Base-by-base conservation (phyloP, 129 eudicot genomes). In the Tagetes patula region DNA sequence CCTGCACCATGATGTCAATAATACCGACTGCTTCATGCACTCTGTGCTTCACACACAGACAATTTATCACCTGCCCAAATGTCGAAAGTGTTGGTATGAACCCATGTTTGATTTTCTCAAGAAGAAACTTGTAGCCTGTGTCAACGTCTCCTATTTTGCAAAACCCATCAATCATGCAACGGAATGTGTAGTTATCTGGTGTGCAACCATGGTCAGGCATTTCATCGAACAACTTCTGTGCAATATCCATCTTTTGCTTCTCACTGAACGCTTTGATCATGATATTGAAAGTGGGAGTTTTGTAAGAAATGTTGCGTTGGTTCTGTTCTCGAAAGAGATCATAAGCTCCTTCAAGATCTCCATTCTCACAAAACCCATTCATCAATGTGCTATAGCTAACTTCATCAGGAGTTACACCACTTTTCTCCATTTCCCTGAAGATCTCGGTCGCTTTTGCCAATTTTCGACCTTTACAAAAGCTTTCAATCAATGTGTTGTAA, bases 81-180 rank as follows among this genome's bases (percentile, higher is more conserved):
- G 96, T 88, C 2, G 77, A 71, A 49, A 88, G 65, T 8, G 94
- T 88, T 46, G 99, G 99, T 71, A 82, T 52, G 61, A 86, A 86
- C 58, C 90, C 96, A 61, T 79, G 74, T 52, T 62, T 63, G 0
- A 88, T 74, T 60, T 74, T 81, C 10, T 86, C 83, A 65, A 85
- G 81, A 50, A 95, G 94, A 73, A 72, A 87, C 9, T 45, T 63
- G 81, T 85, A 80, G 0, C 86, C 99, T 37, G 79, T 64, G 38
- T 90, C 96, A 56, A 77, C 79, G 8, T 95, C 85, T 46, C 88
- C 99, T 3, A 49, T 34, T 78, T 77, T 90, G 79, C 99, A 95
- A 79, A 84, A 95, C 65, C 97, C 97, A 78, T 90, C 91, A 59
- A 95, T 88, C 91, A 95, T 81, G 83, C 92, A 87, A 12, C 89